A percentile compares a stretch with the other conserved stretches of the same genome.
phyloP scores from a whole-genome alignment of 129 eudicot genomes.

The Chrysanthemum seticuspe region DNA sequence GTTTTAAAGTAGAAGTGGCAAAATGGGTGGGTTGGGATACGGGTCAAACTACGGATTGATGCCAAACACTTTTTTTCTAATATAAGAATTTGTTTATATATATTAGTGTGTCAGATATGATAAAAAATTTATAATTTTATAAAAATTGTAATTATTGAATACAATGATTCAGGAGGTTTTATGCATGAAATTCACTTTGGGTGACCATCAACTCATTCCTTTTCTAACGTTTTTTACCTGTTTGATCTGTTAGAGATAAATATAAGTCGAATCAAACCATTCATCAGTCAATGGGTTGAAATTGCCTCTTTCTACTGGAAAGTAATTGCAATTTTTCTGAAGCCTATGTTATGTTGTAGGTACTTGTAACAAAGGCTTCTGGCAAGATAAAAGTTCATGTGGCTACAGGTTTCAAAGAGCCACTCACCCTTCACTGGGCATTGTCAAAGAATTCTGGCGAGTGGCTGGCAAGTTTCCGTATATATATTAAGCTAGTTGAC shows the following conservation, averaged over 20 bases:
- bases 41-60: background rate
- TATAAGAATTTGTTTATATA: background rate
- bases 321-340: constrained; percentile 5
- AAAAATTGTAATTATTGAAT: background rate
- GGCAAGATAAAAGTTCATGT: constrained; percentile 60
- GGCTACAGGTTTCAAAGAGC: constrained; percentile 70
- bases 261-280: background rate
- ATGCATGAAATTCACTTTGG: background rate
- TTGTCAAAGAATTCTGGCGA: constrained; percentile 71
- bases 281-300: constrained; percentile 1
- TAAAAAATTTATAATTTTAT: background rate
- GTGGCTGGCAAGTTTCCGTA: constrained; percentile 72
- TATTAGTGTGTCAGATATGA: background rate
- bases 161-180: background rate
- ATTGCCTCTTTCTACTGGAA: background rate
- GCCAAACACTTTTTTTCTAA: background rate
- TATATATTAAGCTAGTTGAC: background rate
- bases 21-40: background rate
- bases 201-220: background rate
- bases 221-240: background rate
- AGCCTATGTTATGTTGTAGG: constrained; percentile 43
- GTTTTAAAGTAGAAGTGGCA: constrained; percentile 7
- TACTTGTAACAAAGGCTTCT: constrained; percentile 66
- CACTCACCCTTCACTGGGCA: constrained; percentile 91
- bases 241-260: background rate